Conservation (phyloP, 768 basidiomycete genomes). For the Astraeus odoratus region DNA sequence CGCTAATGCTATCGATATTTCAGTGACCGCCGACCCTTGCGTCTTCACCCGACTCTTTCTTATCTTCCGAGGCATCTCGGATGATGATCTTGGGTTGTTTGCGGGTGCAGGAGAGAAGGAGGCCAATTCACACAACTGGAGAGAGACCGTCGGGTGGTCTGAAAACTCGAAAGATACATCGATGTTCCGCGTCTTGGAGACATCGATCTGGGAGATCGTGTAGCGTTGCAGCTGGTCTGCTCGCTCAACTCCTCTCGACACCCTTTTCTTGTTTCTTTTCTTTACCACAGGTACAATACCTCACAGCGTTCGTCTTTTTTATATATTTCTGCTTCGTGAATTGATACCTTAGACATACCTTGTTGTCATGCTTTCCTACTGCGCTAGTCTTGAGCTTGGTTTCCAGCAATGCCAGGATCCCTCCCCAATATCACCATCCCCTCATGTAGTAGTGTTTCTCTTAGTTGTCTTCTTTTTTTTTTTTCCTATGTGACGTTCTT, state of each 20-base stretch:
- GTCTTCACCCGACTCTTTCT: slow-evolving; percentile 81
- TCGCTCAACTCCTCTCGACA: slow-evolving; percentile 4
- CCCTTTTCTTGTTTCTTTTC: not conserved
- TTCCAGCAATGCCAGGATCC: no score
- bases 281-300: not conserved
- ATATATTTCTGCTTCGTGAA: not conserved
- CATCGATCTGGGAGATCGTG: slow-evolving; percentile 65
- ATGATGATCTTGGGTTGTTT: slow-evolving; percentile 73
- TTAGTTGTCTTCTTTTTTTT: slow-evolving; percentile 8
- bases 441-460: slow-evolving; percentile 9
- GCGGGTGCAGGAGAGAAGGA: slow-evolving; percentile 81
- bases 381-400: slow-evolving; percentile 11
- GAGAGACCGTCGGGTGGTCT: slow-evolving; percentile 72
- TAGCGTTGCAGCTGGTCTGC: slow-evolving; percentile 12
- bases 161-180: slow-evolving; percentile 71
- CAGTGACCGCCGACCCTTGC: slow-evolving; percentile 74
- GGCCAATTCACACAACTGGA: slow-evolving; percentile 75
- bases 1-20: slow-evolving; percentile 81
- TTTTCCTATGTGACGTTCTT: slow-evolving; percentile 4
- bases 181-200: slow-evolving; percentile 75
- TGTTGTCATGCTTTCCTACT: slow-evolving; percentile 16
- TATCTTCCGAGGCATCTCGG: slow-evolving; percentile 75
- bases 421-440: no score
- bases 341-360: not conserved
- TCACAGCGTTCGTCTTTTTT: not conserved